Percentiles rank a stretch among this genome's conserved stretches.
phyloP scores from a whole-genome alignment of 768 basidiomycete genomes.

The Basidioascus undulatus region DNA sequence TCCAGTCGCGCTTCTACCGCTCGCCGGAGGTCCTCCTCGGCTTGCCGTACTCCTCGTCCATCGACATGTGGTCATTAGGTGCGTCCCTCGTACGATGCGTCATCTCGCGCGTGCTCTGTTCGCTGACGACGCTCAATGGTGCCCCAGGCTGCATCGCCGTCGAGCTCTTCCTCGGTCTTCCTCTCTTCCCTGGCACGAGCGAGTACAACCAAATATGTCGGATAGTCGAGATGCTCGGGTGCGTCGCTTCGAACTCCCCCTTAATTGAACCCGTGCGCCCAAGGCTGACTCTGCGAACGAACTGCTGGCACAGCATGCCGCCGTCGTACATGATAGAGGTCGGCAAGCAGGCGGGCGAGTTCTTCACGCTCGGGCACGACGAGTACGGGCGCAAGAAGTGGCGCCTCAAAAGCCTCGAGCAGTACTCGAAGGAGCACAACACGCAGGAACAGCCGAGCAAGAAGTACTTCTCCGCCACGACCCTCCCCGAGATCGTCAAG shows the following conservation, averaged over 20 bases:
- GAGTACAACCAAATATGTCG: constrained; percentile 96
- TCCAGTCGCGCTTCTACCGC: constrained; percentile 95
- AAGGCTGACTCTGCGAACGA: no score
- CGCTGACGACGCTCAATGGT: no score
- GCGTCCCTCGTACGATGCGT: no score
- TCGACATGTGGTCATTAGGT: constrained; percentile 99
- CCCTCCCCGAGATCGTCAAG: constrained; percentile 84
- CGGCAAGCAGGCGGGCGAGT: constrained; percentile 83
- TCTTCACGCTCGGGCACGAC: constrained; percentile 64
- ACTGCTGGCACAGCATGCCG: constrained; percentile 38
- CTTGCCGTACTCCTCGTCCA: constrained; percentile 75
- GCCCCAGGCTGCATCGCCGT: constrained; percentile 99
- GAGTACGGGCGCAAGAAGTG: constrained; percentile 48
- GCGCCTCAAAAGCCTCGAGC: constrained; percentile 69
- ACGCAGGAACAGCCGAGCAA: constrained; percentile 94
- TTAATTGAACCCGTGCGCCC: neutral
- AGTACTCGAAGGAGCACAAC: constrained; percentile 85
- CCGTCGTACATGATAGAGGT: constrained; percentile 81
- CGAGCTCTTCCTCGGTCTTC: constrained; percentile 85
- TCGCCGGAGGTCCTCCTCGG: constrained; percentile 76
- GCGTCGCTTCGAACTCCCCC: constrained; percentile 19
- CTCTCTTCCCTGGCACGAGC: constrained; percentile 92
- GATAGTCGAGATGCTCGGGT: constrained; percentile 98
- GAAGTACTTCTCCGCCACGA: constrained; percentile 90
- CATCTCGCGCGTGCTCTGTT: no score